Evolutionary conservation across 2,329 filamentous ascomycete species (phyloP), one percentile per base, ranked within the genome.

Genomic region (Penicillium paneum): DNA sequence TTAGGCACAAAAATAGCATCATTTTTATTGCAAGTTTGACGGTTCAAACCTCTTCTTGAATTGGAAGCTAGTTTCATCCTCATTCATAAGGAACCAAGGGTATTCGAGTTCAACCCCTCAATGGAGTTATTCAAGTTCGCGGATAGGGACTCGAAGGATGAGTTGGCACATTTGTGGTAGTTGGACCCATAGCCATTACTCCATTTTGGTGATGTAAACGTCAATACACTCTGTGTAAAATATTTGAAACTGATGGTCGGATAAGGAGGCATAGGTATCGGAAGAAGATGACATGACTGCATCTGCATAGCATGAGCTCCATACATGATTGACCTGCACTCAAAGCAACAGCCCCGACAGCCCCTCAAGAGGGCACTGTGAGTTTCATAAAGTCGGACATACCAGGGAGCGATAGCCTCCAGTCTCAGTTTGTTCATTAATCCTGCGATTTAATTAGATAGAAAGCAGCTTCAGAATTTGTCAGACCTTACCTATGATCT

Each of bases 261-360:
- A 13, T 32, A 32, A 15, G 21, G 39, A 11, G 15, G 13, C 5
- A 2, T 28, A 15, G 28, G 12, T 28, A 12, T 4, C 1, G 12
- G 21, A 32, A 44, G 42, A 8, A 44, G 12, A 15, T 21, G 0
- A 10, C 13, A 11, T 21, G 42, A 21, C 8, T 11, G 28, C 28
- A 44, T 44, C 0, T 32, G 4, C 0, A 32, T 44, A 5, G 42
- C 7, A 31, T 32, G 42, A 32, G 42, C 42, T 7, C 64, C 65
- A 42, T 55, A 58, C 64, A 66, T 65, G 6, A 67, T 65, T 53
- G 64, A 62, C 10, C 55, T 51, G 38, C 66, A 67, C 26, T 65
- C 63, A 34, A 61, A 67, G 12, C 34, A 0, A 46, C 66, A 68
- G 3, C 65, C 65, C 38, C 12, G 15, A 38, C 0, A 35, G 8